Evolutionary conservation across 257 asterid genomes (phyloP), one percentile per base, ranked within the genome.

Genomic region (Cordia subcordata): DNA sequence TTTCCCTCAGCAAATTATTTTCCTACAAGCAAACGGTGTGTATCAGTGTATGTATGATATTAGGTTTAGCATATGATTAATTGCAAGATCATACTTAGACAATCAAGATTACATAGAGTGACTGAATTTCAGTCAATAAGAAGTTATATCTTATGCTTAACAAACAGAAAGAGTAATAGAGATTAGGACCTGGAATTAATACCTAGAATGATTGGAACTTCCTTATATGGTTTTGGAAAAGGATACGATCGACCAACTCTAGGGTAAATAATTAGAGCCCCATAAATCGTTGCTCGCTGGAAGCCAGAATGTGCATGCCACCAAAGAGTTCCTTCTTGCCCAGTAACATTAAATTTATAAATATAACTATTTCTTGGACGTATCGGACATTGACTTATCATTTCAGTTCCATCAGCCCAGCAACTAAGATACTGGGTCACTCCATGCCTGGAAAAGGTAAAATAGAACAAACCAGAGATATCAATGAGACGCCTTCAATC

Each of bases 261-360:
- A 1, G 57, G 57, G 11, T 52, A 52, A 27, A 52, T 52, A 18
- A 52, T 18, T 19, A 52, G 5, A 52, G 56, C 37, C n/a, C 57
- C 57, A 52, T 52, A 27, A 0, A 52, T 35, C 11, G 57, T 20
- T 52, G 37, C 37, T 19, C 56, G 37, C 9, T 52, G 57, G 37
- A 8, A 20, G 37, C 37, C 57, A 1, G 57, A 1, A 52, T 49
- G 53, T 49, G 53, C 37, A 52, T 52, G 57, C 57, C 57, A 52
- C 57, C 57, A 52, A 18, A 52, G 1, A 13, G 57, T 20, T 52
- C 57, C 57, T 52, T 42, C 47, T 42, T 42, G 47, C 2, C 15
- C 15, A 42, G 47, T 10, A 42, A 42, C 10, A 10, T 42, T 42
- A 42, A 42, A 42, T 8, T 14, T 42, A 11, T 42, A 42, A 10